These are phyloP conservation scores for Aspergillus sp. DNA, from an alignment of 2,329 filamentous ascomycete species.

Conservation along the genomic window DNA sequence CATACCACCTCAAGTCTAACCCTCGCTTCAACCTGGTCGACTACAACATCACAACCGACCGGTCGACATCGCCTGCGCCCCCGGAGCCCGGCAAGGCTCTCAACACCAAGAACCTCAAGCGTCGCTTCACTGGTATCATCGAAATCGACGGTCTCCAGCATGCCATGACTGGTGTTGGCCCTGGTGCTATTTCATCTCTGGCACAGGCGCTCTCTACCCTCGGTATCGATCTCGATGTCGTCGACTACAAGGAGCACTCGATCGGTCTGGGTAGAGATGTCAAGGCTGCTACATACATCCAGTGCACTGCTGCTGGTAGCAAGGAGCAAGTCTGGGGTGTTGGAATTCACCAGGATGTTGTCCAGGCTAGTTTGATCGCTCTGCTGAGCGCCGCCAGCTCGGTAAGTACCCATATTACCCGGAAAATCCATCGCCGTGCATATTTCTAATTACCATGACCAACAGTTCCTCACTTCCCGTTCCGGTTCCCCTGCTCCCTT, in stretches of 20 bases:
- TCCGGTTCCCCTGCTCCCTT: conserved; percentile 65
- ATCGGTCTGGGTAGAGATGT: conserved; percentile 76
- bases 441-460: neutral
- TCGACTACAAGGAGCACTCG: conserved; percentile 94
- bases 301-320: conserved; percentile 68
- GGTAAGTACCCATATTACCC: conserved; percentile 50
- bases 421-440: neutral
- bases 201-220: conserved; percentile 74
- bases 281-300: conserved; percentile 93
- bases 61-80: conserved; percentile 69
- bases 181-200: conserved; percentile 84
- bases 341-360: conserved; percentile 80
- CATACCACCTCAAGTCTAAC: conserved; percentile 80
- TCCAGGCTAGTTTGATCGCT: conserved; percentile 82
- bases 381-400: conserved; percentile 80
- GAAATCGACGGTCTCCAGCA: conserved; percentile 77
- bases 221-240: conserved; percentile 82
- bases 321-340: conserved; percentile 46
- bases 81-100: conserved; percentile 64
- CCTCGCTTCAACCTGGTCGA: conserved; percentile 83
- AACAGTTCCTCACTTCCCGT: conserved; percentile 67
- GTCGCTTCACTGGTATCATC: conserved; percentile 81
- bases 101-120: conserved; percentile 71
- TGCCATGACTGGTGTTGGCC: conserved; percentile 73
- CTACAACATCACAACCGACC: conserved; percentile 84